A percentile compares a stretch with the other conserved stretches of the same genome.
Conservation (phyloP, 106 monocot species). For the Acanthochlamys bracteata region DNA sequence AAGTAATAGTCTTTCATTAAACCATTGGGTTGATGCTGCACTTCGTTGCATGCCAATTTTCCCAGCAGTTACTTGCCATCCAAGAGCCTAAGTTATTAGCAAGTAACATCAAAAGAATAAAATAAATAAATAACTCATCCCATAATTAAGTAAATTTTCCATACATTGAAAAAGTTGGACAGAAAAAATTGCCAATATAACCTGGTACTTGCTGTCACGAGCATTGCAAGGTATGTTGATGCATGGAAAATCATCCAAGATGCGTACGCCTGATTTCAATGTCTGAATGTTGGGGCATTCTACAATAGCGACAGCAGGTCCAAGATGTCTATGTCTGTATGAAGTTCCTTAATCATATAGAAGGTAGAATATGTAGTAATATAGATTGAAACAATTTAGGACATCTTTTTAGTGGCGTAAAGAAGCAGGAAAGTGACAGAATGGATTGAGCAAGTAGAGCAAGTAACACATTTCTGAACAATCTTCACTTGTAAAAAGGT, state of each 20-base stretch:
- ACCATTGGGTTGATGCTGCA: slow-evolving; percentile 76
- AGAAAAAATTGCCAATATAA: slow-evolving; percentile 8
- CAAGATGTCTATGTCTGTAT: not conserved
- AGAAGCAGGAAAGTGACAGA: too few relatives aligned
- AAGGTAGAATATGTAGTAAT: too few relatives aligned
- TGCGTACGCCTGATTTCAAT: slow-evolving; percentile 39
- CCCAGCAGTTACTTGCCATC: slow-evolving; percentile 86
- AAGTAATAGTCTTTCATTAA: slow-evolving; percentile 74
- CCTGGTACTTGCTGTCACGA: slow-evolving; percentile 88
- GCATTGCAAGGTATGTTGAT: slow-evolving; percentile 68
- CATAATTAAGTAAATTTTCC: too few relatives aligned
- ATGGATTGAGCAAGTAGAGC: too few relatives aligned
- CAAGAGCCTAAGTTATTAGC: slow-evolving; percentile 48
- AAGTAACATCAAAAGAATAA: not conserved
- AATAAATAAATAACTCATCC: too few relatives aligned
- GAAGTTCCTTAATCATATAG: too few relatives aligned
- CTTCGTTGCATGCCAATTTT: slow-evolving; percentile 87
- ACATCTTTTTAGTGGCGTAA: too few relatives aligned
- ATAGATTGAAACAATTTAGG: too few relatives aligned
- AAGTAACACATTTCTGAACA: too few relatives aligned
- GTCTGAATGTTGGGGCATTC: slow-evolving; percentile 64
- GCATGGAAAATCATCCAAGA: slow-evolving; percentile 80
- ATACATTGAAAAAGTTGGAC: not conserved
- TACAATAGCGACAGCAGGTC: slow-evolving; percentile 9
- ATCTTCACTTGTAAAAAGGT: too few relatives aligned